These are phyloP conservation scores for Arachnopeziza araneosa DNA, from an alignment of 2,329 filamentous ascomycete genomes.

Conservation along the genomic window DNA sequence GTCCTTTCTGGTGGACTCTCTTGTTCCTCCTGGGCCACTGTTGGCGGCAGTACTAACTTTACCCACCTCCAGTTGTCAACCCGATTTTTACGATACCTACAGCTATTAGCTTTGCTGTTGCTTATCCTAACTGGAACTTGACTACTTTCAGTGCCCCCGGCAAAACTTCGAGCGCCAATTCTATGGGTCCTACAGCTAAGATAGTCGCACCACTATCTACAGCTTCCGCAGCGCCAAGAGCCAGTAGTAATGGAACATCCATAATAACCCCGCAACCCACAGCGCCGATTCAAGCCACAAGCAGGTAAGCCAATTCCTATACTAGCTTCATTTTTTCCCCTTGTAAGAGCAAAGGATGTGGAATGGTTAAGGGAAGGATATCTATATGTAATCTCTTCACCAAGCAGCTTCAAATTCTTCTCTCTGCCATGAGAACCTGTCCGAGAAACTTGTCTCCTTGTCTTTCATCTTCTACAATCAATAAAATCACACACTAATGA, in stretches of 20 bases:
- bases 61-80: conserved; percentile 1
- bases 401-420: too few species aligned
- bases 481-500: too few species aligned
- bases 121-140: conserved; percentile 13
- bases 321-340: too few species aligned
- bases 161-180: background rate
- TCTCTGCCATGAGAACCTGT: too few species aligned
- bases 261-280: background rate
- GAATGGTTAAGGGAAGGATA: too few species aligned
- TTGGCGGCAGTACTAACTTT: background rate
- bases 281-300: background rate
- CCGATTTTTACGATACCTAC: conserved; percentile 14
- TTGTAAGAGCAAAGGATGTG: too few species aligned
- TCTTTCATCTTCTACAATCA: too few species aligned
- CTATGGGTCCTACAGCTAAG: background rate
- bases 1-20: background rate
- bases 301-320: background rate
- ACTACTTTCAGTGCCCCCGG: background rate
- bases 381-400: too few species aligned
- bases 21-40: background rate
- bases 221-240: background rate
- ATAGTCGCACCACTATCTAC: background rate
- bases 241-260: background rate
- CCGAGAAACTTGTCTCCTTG: too few species aligned
- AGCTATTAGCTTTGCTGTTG: conserved; percentile 5